Percentiles rank a stretch among this genome's conserved stretches.
Evolutionary conservation across 768 basidiomycete species (phyloP).

Genomic region (Hirschioporus abietinus): DNA sequence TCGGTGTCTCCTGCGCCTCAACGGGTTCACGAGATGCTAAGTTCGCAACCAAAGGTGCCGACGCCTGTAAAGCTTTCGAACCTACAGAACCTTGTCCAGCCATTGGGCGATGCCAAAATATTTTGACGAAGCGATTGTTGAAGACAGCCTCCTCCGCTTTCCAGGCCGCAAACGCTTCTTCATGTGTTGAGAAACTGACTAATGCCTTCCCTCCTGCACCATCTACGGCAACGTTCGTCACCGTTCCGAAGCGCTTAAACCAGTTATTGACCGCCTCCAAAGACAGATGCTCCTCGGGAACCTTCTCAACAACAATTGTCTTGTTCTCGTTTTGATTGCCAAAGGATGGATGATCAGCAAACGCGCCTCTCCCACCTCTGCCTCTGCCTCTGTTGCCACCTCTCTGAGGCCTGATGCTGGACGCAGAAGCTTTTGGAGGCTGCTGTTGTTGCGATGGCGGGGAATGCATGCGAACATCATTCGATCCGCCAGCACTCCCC

Average conservation of each 20-base stretch:
- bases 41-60: slow-evolving; percentile 69
- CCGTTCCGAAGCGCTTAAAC: slow-evolving; percentile 90
- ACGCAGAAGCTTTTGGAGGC: background rate
- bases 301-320: slow-evolving; percentile 91
- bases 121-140: slow-evolving; percentile 88
- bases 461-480: background rate
- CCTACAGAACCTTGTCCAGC: slow-evolving; percentile 85
- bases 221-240: slow-evolving; percentile 90
- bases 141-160: slow-evolving; percentile 94
- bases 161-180: slow-evolving; percentile 85
- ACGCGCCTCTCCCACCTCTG: slow-evolving; percentile 37
- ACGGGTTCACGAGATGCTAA: slow-evolving; percentile 27
- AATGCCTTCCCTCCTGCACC: slow-evolving; percentile 68
- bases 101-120: slow-evolving; percentile 94
- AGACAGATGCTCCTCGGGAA: slow-evolving; percentile 77
- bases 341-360: slow-evolving; percentile 54
- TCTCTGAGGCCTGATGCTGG: background rate
- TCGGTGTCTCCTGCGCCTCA: slow-evolving; percentile 17
- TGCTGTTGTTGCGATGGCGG: background rate
- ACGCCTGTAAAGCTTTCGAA: slow-evolving; percentile 72
- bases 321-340: slow-evolving; percentile 64
- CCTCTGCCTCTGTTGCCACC: slow-evolving; percentile 24
- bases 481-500: background rate
- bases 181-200: slow-evolving; percentile 80
- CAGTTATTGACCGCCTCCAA: slow-evolving; percentile 76